phyloP scores from a whole-genome alignment of 176 grass and related monocot genomes.

The Juncus inflexus region DNA sequence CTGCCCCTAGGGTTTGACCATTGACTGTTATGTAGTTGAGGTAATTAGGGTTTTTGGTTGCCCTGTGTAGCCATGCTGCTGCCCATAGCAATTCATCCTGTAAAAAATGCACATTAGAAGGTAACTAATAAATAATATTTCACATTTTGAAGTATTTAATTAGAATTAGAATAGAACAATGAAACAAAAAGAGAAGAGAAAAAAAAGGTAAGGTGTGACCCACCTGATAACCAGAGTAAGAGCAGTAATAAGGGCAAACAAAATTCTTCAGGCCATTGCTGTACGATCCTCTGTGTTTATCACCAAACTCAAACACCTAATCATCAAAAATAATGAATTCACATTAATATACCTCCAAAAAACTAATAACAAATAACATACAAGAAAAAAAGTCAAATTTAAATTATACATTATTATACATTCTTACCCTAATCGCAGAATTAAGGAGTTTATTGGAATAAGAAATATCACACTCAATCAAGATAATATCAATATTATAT shows the following conservation, averaged over 20 bases:
- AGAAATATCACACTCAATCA: no score
- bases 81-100: constrained; percentile 92
- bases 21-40: constrained; percentile 82
- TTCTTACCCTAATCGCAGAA: no score
- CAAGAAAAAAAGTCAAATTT: no score
- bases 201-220: background rate
- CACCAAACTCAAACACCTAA: constrained; percentile 84
- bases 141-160: background rate
- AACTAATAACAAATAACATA: no score
- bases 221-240: constrained; percentile 92
- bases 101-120: background rate
- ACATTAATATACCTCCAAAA: no score
- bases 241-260: constrained; percentile 95
- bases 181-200: constrained; percentile 4
- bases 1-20: constrained; percentile 79
- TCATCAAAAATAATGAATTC: background rate
- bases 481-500: no score
- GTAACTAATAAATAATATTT: background rate
- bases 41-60: constrained; percentile 56
- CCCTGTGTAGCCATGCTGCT: constrained; percentile 88
- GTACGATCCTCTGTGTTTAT: constrained; percentile 85
- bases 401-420: no score
- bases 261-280: constrained; percentile 48
- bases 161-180: background rate
- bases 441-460: no score